Conservation (phyloP, 106 monocot species). For the Platanthera zijinensis region DNA sequence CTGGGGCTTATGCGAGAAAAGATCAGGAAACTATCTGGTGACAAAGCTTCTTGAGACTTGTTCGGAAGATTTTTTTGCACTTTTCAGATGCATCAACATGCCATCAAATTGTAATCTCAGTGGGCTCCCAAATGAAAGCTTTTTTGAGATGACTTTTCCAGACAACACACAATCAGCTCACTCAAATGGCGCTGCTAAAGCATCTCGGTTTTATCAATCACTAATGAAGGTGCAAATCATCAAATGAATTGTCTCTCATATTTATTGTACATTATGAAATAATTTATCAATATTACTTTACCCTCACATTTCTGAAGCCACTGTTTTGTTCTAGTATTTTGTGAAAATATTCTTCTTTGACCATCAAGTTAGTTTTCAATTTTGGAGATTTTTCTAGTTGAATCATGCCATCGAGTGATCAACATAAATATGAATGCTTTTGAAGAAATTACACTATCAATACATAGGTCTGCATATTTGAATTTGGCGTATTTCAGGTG, state of each 20-base stretch:
- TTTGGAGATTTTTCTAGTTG: background rate
- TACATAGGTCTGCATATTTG: background rate
- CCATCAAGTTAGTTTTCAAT: background rate
- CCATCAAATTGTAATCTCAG: constrained; percentile 24
- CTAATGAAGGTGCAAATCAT: constrained; percentile 41
- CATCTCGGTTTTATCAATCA: constrained; percentile 34
- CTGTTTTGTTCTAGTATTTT: background rate
- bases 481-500: background rate
- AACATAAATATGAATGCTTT: background rate
- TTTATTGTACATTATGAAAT: background rate
- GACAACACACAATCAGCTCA: constrained; percentile 11
- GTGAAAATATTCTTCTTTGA: background rate
- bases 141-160: constrained; percentile 13
- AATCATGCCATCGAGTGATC: background rate
- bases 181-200: constrained; percentile 28
- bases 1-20: constrained; percentile 37
- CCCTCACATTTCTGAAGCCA: background rate
- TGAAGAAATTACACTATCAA: background rate
- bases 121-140: constrained; percentile 8
- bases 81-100: constrained; percentile 35
- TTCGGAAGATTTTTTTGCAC: constrained; percentile 54
- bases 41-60: constrained; percentile 47
- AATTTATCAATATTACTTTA: background rate
- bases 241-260: background rate
- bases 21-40: constrained; percentile 25